Conservation (phyloP, 139 green algal species). For the Volvox africanus region DNA sequence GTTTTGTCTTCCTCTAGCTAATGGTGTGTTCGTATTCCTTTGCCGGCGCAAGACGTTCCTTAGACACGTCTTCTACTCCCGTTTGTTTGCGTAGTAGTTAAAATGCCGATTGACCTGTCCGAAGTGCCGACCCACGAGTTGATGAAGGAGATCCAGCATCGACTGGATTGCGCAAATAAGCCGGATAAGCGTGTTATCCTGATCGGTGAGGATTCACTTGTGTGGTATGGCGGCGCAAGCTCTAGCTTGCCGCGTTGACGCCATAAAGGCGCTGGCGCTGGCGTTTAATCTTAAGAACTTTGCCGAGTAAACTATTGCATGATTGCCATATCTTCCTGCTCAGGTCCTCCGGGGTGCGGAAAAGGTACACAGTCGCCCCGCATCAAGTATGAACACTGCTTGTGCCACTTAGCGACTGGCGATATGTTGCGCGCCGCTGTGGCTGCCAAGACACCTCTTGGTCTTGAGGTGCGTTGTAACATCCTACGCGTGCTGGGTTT, state of each 20-base stretch:
- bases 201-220: conserved; percentile 76
- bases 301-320: neutral
- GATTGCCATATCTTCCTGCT: neutral
- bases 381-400: conserved; percentile 97
- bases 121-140: conserved; percentile 86
- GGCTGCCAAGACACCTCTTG: conserved; percentile 82
- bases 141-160: conserved; percentile 89
- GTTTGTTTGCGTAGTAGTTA: neutral
- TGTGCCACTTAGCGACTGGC: conserved; percentile 97
- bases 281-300: neutral
- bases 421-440: conserved; percentile 96
- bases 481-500: too few species aligned
- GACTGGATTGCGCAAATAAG: conserved; percentile 94
- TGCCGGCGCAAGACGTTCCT: neutral
- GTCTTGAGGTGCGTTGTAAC: conserved; percentile 71
- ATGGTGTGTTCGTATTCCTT: neutral
- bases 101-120: conserved; percentile 71
- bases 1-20: neutral
- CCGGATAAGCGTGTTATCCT: conserved; percentile 96
- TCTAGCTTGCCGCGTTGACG: neutral
- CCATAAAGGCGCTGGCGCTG: neutral
- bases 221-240: neutral
- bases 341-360: conserved; percentile 91
- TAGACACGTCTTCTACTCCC: neutral
- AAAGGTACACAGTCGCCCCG: conserved; percentile 96